Base-by-base conservation (phyloP, 192 early-diverging fungal species). In the Umbelopsis ramanniana region DNA sequence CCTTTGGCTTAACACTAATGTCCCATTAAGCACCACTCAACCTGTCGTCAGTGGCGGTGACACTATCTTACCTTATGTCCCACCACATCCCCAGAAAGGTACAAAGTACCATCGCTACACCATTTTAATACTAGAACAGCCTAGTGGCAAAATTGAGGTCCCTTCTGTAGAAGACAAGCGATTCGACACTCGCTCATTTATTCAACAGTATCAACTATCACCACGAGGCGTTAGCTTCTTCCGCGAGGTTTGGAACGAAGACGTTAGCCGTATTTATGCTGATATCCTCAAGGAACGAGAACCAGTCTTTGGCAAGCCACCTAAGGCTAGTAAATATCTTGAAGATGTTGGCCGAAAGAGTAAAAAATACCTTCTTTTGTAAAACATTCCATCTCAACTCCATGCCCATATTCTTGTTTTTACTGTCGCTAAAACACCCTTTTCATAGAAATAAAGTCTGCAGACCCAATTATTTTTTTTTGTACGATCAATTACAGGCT, bases 51-150 rank as follows among this genome's bases (percentile, higher is more conserved):
- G 79, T 3, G 79, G 69, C n/a, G 79, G 81, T 15, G 79, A 86
- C 22, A 74, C 68, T 38, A 57, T 87, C 23, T 72, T 92, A 38
- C 73, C 83, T 1, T 94, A 92, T 72, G 67, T 89, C 11, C 89
- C 92, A 52, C 92, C 92, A 68, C 92, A 94, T 72, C 92, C 92
- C 21, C 89, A 89, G 37, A 87, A 87, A 66, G 92, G 92, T 33
- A 90, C 91, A 38, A 88, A 88, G 67, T 85, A 82, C 68, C 92
- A 94, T 68, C 88, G 92, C 52, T 94, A 94, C 70, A 90, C 88
- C 19, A 52, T 92, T 14, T 77, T 88, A 46, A 76, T 84, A 19
- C 84, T 89, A 60, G 87, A 92, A 82, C 92, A 93, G 74, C 71
- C 82, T 46, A 82, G 87, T 46, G 76, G 79, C 43, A 84, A 81